Evolutionary conservation across 352 stramenopile species (phyloP), one percentile per base, ranked within the genome.

Genomic region (Globisporangium spinosum): DNA sequence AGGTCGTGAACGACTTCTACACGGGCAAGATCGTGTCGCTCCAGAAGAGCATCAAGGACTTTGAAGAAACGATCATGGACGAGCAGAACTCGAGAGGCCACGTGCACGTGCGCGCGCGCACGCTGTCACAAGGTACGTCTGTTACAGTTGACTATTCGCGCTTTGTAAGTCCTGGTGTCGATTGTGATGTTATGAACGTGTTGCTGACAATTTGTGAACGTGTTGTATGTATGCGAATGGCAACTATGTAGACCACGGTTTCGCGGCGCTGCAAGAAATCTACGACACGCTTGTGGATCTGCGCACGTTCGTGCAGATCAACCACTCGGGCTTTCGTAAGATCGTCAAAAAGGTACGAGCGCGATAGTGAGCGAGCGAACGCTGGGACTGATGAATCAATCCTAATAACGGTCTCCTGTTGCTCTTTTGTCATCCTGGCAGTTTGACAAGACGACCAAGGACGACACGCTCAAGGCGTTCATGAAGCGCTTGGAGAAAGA

Each of bases 291-390:
- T 97, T 35, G 85, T 96, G 68, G 90, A 96, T 49, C 68, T 98
- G 56, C 82, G 88, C n/a, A 93, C 78, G 45, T 98, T 95, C 67
- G 90, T 97, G 49, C 83, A 96, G 68, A 94, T 97, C 58, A 98
- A 98, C 75, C 82, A 93, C 75, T 96, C 89, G 65, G 91, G 91
- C 29, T 97, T 98, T 69, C 84, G 91, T 2, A 98, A 98, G 74
- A 97, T 97, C 57, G 90, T 98, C 49, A 98, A 98, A 74, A 98
- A 95, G 83, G 86, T 91, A 29, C 0, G n/a, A 25, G 1, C 10
- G 27, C 15, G 38, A 47, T 43, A 53, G 1, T 34, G n/a, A 40
- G 3, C 27, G 49, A 23, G 3, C 27, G 49, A 23, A 7, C 25
- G 40, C 23, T 56, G 53, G 2, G 38, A 7, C 13, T 59, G 27